Percentiles rank a stretch among this genome's conserved stretches.
phyloP scores from a whole-genome alignment of 305 asterid genomes.

The Fraxinus sp. region DNA sequence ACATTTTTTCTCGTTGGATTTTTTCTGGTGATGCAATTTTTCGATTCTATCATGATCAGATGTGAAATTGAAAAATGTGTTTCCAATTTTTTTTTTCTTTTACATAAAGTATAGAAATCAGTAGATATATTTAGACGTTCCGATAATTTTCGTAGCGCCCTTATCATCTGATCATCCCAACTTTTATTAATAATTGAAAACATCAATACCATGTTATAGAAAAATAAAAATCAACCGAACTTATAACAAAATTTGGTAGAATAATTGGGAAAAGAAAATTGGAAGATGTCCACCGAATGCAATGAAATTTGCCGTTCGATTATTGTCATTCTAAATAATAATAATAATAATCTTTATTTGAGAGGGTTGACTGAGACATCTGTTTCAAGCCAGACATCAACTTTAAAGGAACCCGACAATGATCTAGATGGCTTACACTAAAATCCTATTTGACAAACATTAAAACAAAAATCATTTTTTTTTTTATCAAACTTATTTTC shows the following conservation, averaged over 20 bases:
- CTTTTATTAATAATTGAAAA: neutral
- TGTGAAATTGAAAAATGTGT: neutral
- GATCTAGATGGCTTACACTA: neutral
- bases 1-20: neutral
- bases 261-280: neutral
- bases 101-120: too few relatives aligned
- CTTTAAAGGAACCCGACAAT: neutral
- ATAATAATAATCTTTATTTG: neutral
- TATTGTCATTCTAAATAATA: neutral
- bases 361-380: neutral
- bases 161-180: neutral
- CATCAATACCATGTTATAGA: neutral
- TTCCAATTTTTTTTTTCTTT: too few relatives aligned
- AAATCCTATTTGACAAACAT: too few relatives aligned
- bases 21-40: neutral
- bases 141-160: neutral
- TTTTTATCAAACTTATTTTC: too few relatives aligned
- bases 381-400: neutral
- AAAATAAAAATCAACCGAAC: neutral
- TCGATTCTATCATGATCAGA: neutral
- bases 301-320: neutral
- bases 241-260: neutral
- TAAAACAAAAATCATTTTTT: too few relatives aligned
- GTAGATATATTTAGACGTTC: neutral
- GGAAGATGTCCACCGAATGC: neutral